Evolutionary conservation across 495 filamentous ascomycete genomes (phyloP), one percentile per base, ranked within the genome.

Genomic region (Neurospora sublineolata): DNA sequence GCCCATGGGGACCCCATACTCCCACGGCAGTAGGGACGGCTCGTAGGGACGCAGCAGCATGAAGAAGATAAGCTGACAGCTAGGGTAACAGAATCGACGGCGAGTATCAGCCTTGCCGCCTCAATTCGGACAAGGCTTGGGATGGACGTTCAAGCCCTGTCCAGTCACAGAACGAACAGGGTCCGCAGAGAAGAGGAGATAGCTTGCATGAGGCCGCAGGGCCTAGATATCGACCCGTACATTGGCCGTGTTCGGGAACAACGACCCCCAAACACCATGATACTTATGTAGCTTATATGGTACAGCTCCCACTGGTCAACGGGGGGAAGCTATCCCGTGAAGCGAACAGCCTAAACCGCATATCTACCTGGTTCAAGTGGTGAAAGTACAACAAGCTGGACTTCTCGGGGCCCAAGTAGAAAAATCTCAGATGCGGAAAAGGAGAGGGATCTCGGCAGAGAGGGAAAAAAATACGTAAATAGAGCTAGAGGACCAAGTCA

Each of bases 21-120:
- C 27, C 38, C 64, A 44, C 73, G 72, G 76, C 71, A 70, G 60
- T 68, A 73, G 69, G 72, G 69, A 75, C 52, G 27, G 14, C 14
- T 3, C 1, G 52, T 8, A 36, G 12, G 23, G 6, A 18, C 4
- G 52, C 4, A 58, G 46, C 1, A 3, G 52, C 23, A 64, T 64
- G 3, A 16, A 33, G 27, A 33, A 1, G 27, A 64, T 16, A 33
- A 64, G 52, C 27, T 16, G 52, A 33, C 1, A 58, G 27, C 23
- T 18, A 30, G 27, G 6, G 27, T 16, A 14, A 60, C 7, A 33
- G 52, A 2, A 60, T 30, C 23, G 9, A 33, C 12, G 52, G 52
- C 2, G 2, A 60, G 52, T 3, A 1, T 16, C 0, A 14, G 33
- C 6, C 33, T 64, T 33, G 6, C 27, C 14, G 27, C 14, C 12